These are phyloP conservation scores for Cinnamomum chago DNA, from an alignment of 164 flowering plant species.

Conservation along the genomic window DNA sequence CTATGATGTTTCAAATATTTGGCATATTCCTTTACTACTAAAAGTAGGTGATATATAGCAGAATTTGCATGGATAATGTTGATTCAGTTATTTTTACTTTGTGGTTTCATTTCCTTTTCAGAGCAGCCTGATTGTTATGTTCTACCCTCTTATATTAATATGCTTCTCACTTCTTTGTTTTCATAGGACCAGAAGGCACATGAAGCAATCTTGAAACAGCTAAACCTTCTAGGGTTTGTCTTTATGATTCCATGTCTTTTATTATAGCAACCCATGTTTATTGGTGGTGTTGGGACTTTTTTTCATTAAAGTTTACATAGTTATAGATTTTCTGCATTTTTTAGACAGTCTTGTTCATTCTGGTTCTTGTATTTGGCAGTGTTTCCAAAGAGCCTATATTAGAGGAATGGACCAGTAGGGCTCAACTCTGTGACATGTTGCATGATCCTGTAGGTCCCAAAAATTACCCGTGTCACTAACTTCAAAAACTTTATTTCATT, in stretches of 20 bases:
- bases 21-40: constrained; percentile 83
- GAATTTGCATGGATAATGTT: background rate
- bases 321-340: background rate
- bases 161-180: background rate
- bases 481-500: background rate
- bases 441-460: constrained; percentile 53
- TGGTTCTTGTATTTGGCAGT: constrained; percentile 33
- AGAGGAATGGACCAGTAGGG: constrained; percentile 74
- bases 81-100: background rate
- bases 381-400: constrained; percentile 50
- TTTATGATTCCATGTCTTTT: background rate
- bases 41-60: constrained; percentile 45
- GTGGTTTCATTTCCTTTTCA: background rate
- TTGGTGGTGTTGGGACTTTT: too few relatives aligned
- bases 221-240: constrained; percentile 69
- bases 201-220: constrained; percentile 77
- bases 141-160: background rate
- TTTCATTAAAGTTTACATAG: background rate
- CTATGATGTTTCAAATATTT: constrained; percentile 83
- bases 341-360: background rate
- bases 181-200: constrained; percentile 91
- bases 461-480: background rate
- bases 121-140: background rate
- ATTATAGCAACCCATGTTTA: too few relatives aligned
- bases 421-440: constrained; percentile 57